phyloP scores from a whole-genome alignment of 495 filamentous ascomycete species.

The Penicillium pancosmium region DNA sequence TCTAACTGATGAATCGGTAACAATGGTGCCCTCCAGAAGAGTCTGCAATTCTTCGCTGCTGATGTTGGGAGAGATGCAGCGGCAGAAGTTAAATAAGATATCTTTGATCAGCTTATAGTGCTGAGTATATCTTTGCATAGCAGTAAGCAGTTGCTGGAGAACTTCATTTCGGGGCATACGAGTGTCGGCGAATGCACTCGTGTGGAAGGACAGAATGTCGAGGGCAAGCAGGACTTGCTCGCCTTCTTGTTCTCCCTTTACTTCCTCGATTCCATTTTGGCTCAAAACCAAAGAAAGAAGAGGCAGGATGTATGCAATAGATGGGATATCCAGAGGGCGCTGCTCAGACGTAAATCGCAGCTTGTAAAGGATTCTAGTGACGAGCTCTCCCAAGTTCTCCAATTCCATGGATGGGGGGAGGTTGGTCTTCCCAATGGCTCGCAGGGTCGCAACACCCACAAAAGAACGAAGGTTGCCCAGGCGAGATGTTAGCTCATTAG shows the following conservation, averaged over 20 bases:
- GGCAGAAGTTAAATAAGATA: constrained; percentile 79
- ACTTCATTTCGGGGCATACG: constrained; percentile 76
- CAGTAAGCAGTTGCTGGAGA: constrained; percentile 66
- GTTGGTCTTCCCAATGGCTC: constrained; percentile 71
- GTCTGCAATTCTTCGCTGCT: constrained; percentile 65
- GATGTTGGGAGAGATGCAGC: constrained; percentile 78
- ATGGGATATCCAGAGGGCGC: constrained; percentile 82
- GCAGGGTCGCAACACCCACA: constrained; percentile 82
- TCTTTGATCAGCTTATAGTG: constrained; percentile 96
- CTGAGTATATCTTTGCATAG: constrained; percentile 87
- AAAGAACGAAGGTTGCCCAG: constrained; percentile 77
- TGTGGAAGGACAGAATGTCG: constrained; percentile 90
- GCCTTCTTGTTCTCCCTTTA: constrained; percentile 66
- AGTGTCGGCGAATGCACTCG: constrained; percentile 68
- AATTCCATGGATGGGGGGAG: constrained; percentile 69
- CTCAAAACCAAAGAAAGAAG: constrained; percentile 74
- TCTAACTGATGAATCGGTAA: constrained; percentile 76
- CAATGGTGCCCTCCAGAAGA: constrained; percentile 73
- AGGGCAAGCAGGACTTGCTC: constrained; percentile 89
- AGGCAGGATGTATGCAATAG: constrained; percentile 84
- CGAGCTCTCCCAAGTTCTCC: constrained; percentile 81
- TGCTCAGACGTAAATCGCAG: constrained; percentile 90
- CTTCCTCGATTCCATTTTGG: constrained; percentile 74
- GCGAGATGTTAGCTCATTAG: constrained; percentile 72
- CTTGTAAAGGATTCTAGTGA: constrained; percentile 88